Base-by-base conservation (phyloP, 306 rosid species). In the Ochetophila trinervis region DNA sequence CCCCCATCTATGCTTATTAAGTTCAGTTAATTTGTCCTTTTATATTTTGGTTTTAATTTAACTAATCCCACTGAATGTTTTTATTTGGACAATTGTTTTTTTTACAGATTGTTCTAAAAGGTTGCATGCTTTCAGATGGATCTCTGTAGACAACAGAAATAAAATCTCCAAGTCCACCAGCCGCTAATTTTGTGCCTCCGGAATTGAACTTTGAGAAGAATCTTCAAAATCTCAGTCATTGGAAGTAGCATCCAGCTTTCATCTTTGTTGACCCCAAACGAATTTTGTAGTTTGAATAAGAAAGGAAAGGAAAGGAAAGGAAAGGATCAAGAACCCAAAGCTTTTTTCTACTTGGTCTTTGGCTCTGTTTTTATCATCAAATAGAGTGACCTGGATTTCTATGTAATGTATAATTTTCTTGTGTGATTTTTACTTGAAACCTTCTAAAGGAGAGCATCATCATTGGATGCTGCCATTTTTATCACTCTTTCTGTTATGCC, bases 181-280 rank as follows among this genome's bases (percentile, higher is more conserved):
- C 63, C 30, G 68, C 80, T 37, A 54, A 73, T 76, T 75, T 78
- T 79, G 71, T 45, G 61, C 64, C 76, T 73, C 63, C 70, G 80
- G 89, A 77, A 72, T 69, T 62, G 69, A 63, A 49, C 69, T 72
- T 72, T 76, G 61, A 23, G 70, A 76, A 71, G 63, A 78, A 67
- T 30, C 47, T 55, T 19, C 0, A 67, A 52, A 45, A 75, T 69
- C 72, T 71, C 30, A 55, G 73, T 51, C 63, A 63, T 18, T 22
- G 23, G 75, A 45, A 60, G 72, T 22, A 52, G 65, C 63, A 62
- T 63, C 47, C 69, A 65, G 61, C 16, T 71, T 69, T 67, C 63
- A 27, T 57, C 68, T 60, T 69, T 48, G 59, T 74, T 42, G 53
- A 10, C 64, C 35, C 69, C 72, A 35, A 71, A 48, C 20, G 40